A percentile compares a stretch with the other conserved stretches of the same genome.
Conservation (phyloP, 352 stramenopile species). For the Globisporangium abappressorium region DNA sequence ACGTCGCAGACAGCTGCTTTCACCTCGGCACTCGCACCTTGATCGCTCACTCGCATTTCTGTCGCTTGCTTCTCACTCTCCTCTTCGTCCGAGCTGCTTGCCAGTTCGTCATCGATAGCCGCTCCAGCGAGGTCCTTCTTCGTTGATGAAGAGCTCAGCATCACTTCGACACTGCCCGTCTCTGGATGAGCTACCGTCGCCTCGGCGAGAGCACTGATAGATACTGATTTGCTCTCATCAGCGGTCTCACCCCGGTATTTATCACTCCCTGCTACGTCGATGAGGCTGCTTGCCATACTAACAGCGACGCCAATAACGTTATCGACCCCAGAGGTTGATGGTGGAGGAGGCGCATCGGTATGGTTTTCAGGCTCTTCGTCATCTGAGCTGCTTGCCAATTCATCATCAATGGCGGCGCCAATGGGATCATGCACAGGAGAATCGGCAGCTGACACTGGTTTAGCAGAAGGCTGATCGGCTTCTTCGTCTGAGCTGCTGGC, state of each 20-base stretch:
- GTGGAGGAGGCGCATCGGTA: neutral
- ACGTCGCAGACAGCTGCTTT: neutral
- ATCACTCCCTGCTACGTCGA: neutral
- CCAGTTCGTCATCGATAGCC: slow-evolving; percentile 37
- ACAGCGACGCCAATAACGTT: neutral
- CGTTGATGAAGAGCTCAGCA: slow-evolving; percentile 10
- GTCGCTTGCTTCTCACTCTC: neutral
- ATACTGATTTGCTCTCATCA: neutral
- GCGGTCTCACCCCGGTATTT: neutral
- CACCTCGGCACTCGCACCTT: neutral
- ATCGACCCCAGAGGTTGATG: neutral
- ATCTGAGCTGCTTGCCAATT: slow-evolving; percentile 24
- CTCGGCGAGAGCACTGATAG: neutral
- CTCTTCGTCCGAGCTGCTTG: slow-evolving; percentile 30
- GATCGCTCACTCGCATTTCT: neutral
- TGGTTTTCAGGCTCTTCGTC: slow-evolving; percentile 14
- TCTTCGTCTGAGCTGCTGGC: slow-evolving; percentile 2
- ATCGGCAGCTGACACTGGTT: neutral
- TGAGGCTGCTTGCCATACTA: neutral
- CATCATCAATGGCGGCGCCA: slow-evolving; percentile 37
- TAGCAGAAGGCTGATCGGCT: neutral
- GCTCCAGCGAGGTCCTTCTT: slow-evolving; percentile 22
- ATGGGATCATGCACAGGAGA: slow-evolving; percentile 22
- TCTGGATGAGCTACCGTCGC: neutral
- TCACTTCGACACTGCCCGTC: neutral